A percentile compares a stretch with the other conserved stretches of the same genome.
Evolutionary conservation across 257 asterid species (phyloP).

Genomic region (Marsdenia floribunda): DNA sequence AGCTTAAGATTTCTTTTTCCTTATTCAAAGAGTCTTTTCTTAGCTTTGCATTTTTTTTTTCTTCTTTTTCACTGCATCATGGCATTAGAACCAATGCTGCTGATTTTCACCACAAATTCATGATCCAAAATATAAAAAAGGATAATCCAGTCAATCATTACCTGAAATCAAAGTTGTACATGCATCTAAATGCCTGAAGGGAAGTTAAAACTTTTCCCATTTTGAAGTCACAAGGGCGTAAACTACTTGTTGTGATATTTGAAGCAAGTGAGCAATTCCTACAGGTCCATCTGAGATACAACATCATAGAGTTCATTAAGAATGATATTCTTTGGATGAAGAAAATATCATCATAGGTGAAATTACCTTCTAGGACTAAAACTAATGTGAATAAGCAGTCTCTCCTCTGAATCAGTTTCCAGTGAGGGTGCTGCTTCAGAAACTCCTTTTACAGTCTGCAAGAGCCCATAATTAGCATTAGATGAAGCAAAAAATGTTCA

Average conservation of each 20-base stretch:
- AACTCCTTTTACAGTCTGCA: slow-evolving; percentile 78
- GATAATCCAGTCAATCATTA: slow-evolving; percentile 11
- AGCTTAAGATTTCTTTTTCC: too few species aligned
- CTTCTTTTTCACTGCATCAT: too few species aligned
- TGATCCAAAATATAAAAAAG: background rate
- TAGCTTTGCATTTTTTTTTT: too few species aligned
- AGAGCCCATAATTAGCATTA: slow-evolving; percentile 15
- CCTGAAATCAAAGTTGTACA: slow-evolving; percentile 72
- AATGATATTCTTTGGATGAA: slow-evolving; percentile 7
- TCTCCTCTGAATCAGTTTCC: slow-evolving; percentile 54
- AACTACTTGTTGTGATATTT: slow-evolving; percentile 59
- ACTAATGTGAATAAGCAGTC: slow-evolving; percentile 78
- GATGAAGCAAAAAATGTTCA: background rate
- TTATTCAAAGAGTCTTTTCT: too few species aligned
- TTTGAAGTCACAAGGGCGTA: slow-evolving; percentile 92
- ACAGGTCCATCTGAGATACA: slow-evolving; percentile 77
- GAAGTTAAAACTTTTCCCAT: slow-evolving; percentile 77
- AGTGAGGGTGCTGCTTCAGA: slow-evolving; percentile 57
- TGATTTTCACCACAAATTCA: background rate
- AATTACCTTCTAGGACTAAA: slow-evolving; percentile 88
- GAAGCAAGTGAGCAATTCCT: slow-evolving; percentile 73
- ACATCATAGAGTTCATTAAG: slow-evolving; percentile 14
- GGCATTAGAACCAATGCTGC: background rate
- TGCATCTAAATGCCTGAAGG: slow-evolving; percentile 79
- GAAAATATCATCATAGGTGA: slow-evolving; percentile 1